Base-by-base conservation (phyloP, 2,329 filamentous ascomycete species). In the Elsinoe necatrix region DNA sequence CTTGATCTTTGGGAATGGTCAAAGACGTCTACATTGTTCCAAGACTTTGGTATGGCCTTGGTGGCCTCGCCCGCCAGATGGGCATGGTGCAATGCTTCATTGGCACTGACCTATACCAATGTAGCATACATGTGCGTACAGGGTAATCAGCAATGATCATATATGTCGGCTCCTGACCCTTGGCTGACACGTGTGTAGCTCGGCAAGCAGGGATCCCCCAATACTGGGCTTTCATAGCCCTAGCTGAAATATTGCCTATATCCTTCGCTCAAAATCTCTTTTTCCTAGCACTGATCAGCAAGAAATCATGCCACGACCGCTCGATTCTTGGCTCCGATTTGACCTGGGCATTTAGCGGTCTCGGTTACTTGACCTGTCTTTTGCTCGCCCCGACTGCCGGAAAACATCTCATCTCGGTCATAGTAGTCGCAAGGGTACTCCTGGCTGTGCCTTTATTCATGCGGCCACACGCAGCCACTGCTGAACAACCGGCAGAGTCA, bases 241-340 rank as follows among this genome's bases (percentile, higher is more conserved):
- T 70, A 5, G 60, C 59, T n/a, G 67, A 70, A 57, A 69, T 70
- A 25, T 56, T 70, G 18, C 67, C 67, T 1, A 64, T 68, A 8
- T 68, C 67, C 1, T 70, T 69, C 55, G 59, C 64, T 2, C 66
- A 66, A 55, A 68, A 68, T 27, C 58, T 70, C 8, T 66, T 70
- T 58, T 68, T 66, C 50, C 41, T 69, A n/a, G 64, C 65, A 8
- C 45, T 68, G 11, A 57, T 67, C 18, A 57, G 61, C 11, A 57
- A 60, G 5, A 45, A 59, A 9, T 18, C 45, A 21, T 34, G 56
- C 56, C n/a, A 45, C 54, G 5, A 34, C 12, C 27, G 48, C 47
- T 18, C 56, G 27, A 43, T 54, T 55, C 16, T 39, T 23, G n/a
- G 16, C 14, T 18, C 37, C 54, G 18, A 35, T 23, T 51, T 37